phyloP scores from a whole-genome alignment of 2,329 filamentous ascomycete genomes.

The Aaosphaeria arxii region DNA sequence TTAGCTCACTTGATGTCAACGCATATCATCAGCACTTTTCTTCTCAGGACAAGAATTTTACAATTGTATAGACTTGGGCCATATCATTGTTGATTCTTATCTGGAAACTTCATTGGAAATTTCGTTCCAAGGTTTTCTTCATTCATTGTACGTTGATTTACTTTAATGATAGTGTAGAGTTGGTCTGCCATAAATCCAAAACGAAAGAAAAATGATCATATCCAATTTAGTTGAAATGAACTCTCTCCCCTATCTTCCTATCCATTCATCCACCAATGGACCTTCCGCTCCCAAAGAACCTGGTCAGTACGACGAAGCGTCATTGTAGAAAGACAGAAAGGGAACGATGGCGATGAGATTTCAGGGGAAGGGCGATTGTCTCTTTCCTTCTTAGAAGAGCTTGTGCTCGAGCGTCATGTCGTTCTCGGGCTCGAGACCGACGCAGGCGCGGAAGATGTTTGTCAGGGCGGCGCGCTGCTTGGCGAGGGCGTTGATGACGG shows the following conservation, averaged over 20 bases:
- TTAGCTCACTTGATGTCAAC: too few relatives aligned
- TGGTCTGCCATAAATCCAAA: constrained; percentile 9
- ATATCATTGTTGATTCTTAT: too few relatives aligned
- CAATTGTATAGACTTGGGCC: too few relatives aligned
- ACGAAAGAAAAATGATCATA: not conserved
- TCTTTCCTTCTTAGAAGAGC: constrained; percentile 58
- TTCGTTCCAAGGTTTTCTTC: too few relatives aligned
- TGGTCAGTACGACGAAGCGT: not conserved
- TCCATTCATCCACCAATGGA: too few relatives aligned
- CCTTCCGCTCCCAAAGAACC: too few relatives aligned
- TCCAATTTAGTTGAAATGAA: not conserved
- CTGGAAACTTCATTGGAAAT: too few relatives aligned
- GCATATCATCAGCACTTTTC: too few relatives aligned
- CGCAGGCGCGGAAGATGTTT: constrained; percentile 98
- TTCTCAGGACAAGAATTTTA: too few relatives aligned
- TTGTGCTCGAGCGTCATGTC: constrained; percentile 99
- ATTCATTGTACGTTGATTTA: not conserved
- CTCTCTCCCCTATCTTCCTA: not conserved
- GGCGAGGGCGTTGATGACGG: constrained; percentile 89
- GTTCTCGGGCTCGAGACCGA: constrained; percentile 93
- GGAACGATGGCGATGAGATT: too few relatives aligned
- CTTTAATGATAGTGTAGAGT: constrained; percentile 25
- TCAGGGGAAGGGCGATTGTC: too few relatives aligned
- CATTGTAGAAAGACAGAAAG: not conserved
- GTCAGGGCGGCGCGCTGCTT: constrained; percentile 94